A percentile compares a stretch with the other conserved stretches of the same genome.
These are phyloP conservation scores for Ustilago nuda DNA, from an alignment of 1,284 basidiomycete genomes.

Conservation along the genomic window DNA sequence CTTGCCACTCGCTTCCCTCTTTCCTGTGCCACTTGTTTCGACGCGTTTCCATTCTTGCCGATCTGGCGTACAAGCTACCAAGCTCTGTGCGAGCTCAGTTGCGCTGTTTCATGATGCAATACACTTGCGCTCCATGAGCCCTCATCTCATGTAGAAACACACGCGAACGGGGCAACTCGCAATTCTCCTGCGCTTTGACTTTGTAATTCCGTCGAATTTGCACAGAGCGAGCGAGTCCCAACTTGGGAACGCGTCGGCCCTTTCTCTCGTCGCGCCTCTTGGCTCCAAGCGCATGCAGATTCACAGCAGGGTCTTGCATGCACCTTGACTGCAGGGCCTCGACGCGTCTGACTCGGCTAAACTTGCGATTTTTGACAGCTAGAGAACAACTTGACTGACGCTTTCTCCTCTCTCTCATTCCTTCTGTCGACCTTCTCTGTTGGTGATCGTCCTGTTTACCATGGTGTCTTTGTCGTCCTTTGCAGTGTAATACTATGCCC, in stretches of 20 bases:
- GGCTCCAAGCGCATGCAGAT: not conserved
- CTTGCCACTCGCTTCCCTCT: not conserved
- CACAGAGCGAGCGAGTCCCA: not conserved
- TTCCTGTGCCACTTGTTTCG: conserved; percentile 1
- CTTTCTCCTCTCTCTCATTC: not conserved
- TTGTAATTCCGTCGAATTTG: conserved; percentile 15
- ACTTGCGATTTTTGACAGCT: conserved; percentile 37
- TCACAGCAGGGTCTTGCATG: not conserved
- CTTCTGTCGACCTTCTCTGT: not conserved
- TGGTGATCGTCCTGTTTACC: not conserved
- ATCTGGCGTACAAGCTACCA: not conserved
- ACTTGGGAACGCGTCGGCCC: not conserved
- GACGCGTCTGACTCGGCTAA: conserved; percentile 34
- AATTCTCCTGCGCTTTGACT: conserved; percentile 3
- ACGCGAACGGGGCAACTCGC: conserved; percentile 44
- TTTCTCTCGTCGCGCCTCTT: not conserved
- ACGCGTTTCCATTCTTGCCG: conserved; percentile 5
- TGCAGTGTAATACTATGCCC: conserved; percentile 1
- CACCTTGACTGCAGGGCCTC: conserved; percentile 12
- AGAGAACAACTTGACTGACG: not conserved
- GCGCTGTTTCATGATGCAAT: not conserved
- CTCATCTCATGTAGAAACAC: conserved; percentile 6
- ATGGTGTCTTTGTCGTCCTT: not conserved
- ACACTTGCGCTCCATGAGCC: not conserved
- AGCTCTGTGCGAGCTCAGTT: not conserved